Evolutionary conservation across 2,329 filamentous ascomycete species (phyloP), one percentile per base, ranked within the genome.

Genomic region (Nannizziopsis arthrosporioides): DNA sequence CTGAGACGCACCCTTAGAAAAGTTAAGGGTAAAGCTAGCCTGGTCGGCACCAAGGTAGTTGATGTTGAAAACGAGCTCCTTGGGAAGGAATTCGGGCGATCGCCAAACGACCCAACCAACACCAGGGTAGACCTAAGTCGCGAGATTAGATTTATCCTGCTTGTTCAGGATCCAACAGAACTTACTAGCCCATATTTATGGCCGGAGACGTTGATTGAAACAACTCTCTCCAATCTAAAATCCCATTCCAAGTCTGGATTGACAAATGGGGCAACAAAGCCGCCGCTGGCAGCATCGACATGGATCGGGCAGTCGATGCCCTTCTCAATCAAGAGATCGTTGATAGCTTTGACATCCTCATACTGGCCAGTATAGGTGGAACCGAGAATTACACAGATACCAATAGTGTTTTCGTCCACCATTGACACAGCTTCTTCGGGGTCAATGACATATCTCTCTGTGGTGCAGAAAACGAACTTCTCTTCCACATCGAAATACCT

Each of bases 51-150:
- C 90, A 5, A 95, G 82, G 70, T 96, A 96, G 76, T 95, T 95
- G 77, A 96, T 95, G 75, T 94, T 95, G 78, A 96, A 96, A 59
- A 96, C 87, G 17, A 95, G 81, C 61, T 95, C 89, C 62, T 90
- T 76, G 6, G 90, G 90, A 2, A 94, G 76, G 68, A 75, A 92
- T 64, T 92, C 82, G 44, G 85, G 78, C 35, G 80, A 78, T 42
- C 89, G 80, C 88, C 89, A 95, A 55, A 95, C 74, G 9, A 90
- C 81, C 90, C 90, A 96, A 50, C 90, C 90, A 11, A 96, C 85
- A 64, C 90, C 89, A 0, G 89, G 89, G 63, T 95, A 94, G 43
- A 93, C 75, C 55, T 69, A 39, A 73, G 15, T 27, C 22, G 22
- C 22, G 80, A 71, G 15, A 74, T 73, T 54, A 78, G 78, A 72